Conservation (phyloP, 2,329 filamentous ascomycete species). For the Colletotrichum echinochloae region DNA sequence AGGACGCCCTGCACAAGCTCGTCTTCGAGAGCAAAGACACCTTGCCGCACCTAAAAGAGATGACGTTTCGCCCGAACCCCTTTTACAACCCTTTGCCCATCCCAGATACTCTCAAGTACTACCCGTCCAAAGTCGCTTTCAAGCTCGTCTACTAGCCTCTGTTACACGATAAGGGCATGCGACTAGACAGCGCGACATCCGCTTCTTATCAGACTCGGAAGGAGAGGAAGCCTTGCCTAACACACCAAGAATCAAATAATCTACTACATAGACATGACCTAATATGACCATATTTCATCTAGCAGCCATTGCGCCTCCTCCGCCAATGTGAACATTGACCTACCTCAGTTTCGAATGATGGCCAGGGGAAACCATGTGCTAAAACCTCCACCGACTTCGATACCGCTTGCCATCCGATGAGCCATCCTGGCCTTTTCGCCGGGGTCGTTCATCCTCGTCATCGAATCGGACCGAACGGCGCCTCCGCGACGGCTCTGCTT, state of each 20-base stretch:
- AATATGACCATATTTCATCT: background rate
- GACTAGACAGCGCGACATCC: background rate
- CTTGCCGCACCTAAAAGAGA: slow-evolving; percentile 30
- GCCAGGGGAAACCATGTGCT: background rate
- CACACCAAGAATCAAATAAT: background rate
- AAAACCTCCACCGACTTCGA: slow-evolving; percentile 22
- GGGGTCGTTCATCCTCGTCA: background rate
- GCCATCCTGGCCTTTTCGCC: background rate
- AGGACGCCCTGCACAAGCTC: slow-evolving; percentile 48
- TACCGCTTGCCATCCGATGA: background rate
- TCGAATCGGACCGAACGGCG: background rate
- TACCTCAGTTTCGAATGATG: background rate
- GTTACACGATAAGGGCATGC: background rate
- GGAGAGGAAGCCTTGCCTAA: background rate
- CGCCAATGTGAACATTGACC: background rate
- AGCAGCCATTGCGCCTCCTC: background rate
- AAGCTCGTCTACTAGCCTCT: slow-evolving; percentile 26
- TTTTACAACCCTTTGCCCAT: slow-evolving; percentile 33
- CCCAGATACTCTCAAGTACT: slow-evolving; percentile 22
- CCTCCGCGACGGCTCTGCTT: background rate
- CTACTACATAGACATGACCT: background rate
- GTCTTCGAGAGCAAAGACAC: slow-evolving; percentile 43
- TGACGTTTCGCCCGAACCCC: slow-evolving; percentile 35
- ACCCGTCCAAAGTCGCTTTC: slow-evolving; percentile 18
- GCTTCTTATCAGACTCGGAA: background rate